Conservation (phyloP, 208 protist species). For the Wallacemonas collosoma region DNA sequence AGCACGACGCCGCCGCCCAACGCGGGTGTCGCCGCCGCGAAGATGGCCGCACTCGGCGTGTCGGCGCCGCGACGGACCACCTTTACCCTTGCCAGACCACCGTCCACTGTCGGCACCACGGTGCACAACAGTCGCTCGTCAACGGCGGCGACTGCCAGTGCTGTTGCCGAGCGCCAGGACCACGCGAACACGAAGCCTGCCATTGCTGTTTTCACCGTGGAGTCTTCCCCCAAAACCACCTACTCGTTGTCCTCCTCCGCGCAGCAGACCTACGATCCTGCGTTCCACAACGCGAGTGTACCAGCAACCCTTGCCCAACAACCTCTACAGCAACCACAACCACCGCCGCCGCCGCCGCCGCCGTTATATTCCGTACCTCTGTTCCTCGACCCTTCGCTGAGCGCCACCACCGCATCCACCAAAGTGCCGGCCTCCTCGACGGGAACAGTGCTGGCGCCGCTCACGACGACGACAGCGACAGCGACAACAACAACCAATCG, state of each 20-base stretch:
- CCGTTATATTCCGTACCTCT: constrained; percentile 37
- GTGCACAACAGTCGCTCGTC: neutral
- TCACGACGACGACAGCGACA: neutral
- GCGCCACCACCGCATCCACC: constrained; percentile 3
- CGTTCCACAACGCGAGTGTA: constrained; percentile 2
- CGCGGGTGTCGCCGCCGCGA: neutral
- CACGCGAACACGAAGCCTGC: neutral
- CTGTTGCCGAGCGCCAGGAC: neutral
- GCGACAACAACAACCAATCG: too few relatives aligned
- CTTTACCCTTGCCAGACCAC: constrained; percentile 29
- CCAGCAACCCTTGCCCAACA: too few relatives aligned
- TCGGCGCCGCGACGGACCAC: constrained; percentile 32
- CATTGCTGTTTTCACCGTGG: constrained; percentile 3
- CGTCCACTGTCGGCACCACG: neutral
- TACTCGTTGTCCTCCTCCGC: constrained; percentile 10
- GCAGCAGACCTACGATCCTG: constrained; percentile 41
- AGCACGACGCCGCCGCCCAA: constrained; percentile 19
- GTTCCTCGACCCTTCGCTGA: constrained; percentile 35
- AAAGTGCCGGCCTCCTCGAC: constrained; percentile 1
- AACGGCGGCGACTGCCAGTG: neutral
- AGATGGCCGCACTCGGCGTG: neutral
- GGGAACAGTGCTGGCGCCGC: neutral
- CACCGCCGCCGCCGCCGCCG: constrained; percentile 3
- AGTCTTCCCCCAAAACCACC: neutral
- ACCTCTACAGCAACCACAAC: neutral